Conservation (phyloP, 2,329 filamentous ascomycete genomes). For the Fusarium fracticaudum region DNA sequence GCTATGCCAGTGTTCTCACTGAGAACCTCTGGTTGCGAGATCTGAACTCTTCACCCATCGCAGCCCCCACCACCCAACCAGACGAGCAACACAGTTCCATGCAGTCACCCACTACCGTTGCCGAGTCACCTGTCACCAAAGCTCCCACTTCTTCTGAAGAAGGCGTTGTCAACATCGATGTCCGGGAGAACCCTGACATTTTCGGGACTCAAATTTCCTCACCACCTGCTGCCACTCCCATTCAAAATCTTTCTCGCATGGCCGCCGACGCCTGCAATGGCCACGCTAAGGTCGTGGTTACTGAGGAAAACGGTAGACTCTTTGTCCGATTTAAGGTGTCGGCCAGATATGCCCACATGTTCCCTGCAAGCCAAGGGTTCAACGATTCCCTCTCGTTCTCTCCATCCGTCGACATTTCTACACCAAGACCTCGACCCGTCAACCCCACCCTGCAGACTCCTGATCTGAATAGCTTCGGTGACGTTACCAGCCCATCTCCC, state of each 20-base stretch:
- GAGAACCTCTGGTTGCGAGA: neutral
- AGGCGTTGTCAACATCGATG: slow-evolving; percentile 47
- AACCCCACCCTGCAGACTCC: slow-evolving; percentile 3
- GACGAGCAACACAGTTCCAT: neutral
- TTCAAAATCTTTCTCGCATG: slow-evolving; percentile 43
- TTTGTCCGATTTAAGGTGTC: slow-evolving; percentile 53
- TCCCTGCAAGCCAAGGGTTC: slow-evolving; percentile 44
- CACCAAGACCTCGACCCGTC: neutral
- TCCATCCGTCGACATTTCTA: neutral
- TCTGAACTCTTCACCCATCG: neutral
- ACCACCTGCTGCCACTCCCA: slow-evolving; percentile 23
- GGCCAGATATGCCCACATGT: slow-evolving; percentile 43
- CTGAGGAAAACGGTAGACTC: slow-evolving; percentile 44
- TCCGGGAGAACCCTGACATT: slow-evolving; percentile 50
- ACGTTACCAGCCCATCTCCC: neutral
- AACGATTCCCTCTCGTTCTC: slow-evolving; percentile 37
- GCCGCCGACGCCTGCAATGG: slow-evolving; percentile 41
- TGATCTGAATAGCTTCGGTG: neutral
- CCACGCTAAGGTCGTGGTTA: slow-evolving; percentile 46
- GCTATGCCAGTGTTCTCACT: neutral
- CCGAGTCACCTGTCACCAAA: neutral
- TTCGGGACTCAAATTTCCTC: slow-evolving; percentile 41
- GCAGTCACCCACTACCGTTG: neutral
- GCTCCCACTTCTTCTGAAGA: slow-evolving; percentile 18
- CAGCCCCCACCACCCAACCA: neutral